phyloP scores from a whole-genome alignment of 345 rosid species.

The Dimocarpus longan region DNA sequence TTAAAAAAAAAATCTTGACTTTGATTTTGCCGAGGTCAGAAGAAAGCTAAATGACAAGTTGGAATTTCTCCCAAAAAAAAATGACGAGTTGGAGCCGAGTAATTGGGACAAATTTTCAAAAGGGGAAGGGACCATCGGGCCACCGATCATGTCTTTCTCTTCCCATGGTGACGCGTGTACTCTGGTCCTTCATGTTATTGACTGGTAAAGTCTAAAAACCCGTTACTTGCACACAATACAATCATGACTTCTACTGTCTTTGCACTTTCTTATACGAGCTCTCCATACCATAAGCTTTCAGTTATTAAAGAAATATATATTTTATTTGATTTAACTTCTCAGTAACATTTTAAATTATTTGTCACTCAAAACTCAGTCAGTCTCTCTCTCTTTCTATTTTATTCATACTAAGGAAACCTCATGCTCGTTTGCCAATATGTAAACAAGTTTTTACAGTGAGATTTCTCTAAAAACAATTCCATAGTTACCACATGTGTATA shows the following conservation, averaged over 20 bases:
- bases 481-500: no score
- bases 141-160: constrained; percentile 19
- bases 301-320: not conserved
- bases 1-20: no score
- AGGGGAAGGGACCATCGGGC: constrained; percentile 18
- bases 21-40: no score
- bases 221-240: no score
- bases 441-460: no score
- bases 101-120: not conserved
- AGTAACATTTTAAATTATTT: not conserved
- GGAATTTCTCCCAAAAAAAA: no score
- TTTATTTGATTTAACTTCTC: not conserved
- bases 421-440: no score
- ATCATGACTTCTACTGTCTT: not conserved
- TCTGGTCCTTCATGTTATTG: not conserved
- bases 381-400: no score
- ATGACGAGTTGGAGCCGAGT: not conserved
- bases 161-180: constrained; percentile 36
- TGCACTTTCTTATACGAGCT: not conserved
- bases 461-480: no score
- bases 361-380: not conserved
- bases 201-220: not conserved
- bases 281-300: not conserved
- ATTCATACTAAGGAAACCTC: no score
- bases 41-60: not conserved